These are phyloP conservation scores for Tuctoria greenei DNA, from an alignment of 176 grass and related monocot species.

Conservation along the genomic window DNA sequence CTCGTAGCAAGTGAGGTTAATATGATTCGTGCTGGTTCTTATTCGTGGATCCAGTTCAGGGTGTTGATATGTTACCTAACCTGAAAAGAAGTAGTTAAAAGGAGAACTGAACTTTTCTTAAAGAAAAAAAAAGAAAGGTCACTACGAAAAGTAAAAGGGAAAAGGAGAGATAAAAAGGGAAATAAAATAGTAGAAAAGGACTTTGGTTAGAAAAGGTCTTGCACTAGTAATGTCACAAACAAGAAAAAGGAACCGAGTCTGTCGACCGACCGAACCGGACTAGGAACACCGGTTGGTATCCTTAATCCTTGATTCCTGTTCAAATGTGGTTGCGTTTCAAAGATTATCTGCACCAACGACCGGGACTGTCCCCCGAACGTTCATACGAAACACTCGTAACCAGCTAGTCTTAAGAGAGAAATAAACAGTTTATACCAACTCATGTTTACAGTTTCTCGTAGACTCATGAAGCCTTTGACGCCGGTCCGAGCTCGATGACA, in stretches of 20 bases:
- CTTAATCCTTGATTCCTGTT: not conserved
- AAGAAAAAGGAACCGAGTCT: not conserved
- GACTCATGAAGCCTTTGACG: slow-evolving; percentile 3
- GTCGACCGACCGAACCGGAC: not conserved
- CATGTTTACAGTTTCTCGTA: not conserved
- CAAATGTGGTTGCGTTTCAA: slow-evolving; percentile 34
- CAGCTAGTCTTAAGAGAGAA: too few species aligned
- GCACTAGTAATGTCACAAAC: not conserved
- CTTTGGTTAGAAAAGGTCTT: not conserved
- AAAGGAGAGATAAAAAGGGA: not conserved
- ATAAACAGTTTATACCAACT: not conserved
- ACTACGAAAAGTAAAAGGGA: not conserved
- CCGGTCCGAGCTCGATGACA: not conserved
- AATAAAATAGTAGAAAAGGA: not conserved
- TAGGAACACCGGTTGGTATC: not conserved
- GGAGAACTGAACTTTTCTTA: not conserved
- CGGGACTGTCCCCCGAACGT: not conserved
- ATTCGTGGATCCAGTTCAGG: not conserved
- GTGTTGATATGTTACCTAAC: slow-evolving; percentile 26
- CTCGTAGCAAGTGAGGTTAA: not conserved
- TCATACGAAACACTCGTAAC: not conserved
- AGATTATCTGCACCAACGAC: not conserved
- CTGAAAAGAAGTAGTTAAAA: not conserved
- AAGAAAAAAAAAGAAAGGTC: not conserved
- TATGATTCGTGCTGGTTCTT: not conserved